A percentile compares a stretch with the other conserved stretches of the same genome.
Conservation (phyloP, 768 basidiomycete species). For the Termitomyces sp. region DNA sequence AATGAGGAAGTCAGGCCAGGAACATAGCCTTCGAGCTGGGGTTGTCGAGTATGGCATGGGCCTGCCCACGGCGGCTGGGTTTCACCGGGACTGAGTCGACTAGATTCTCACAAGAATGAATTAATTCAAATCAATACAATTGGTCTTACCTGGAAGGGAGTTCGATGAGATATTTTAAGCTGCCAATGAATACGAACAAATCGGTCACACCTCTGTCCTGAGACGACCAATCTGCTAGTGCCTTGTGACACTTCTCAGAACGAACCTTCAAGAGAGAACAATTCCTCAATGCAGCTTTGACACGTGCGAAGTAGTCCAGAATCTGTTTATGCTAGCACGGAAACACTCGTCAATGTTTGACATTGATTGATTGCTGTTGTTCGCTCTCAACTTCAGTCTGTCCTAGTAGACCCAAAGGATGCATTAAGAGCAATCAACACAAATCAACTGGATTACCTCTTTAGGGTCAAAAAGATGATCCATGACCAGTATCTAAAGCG, state of each 20-base stretch:
- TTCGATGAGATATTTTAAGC: not conserved
- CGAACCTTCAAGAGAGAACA: not conserved
- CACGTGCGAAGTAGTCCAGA: not conserved
- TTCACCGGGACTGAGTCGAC: constrained; percentile 12
- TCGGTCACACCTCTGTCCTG: not conserved
- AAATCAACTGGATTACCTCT: not conserved
- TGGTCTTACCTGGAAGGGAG: constrained; percentile 14
- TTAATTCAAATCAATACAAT: constrained; percentile 18
- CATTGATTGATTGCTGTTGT: no score
- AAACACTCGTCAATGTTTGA: constrained; percentile 2
- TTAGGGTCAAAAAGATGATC: not conserved
- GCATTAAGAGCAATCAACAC: not conserved
- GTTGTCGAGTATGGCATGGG: constrained; percentile 20
- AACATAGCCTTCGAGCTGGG: constrained; percentile 16
- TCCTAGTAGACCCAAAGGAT: not conserved
- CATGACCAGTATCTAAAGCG: no score
- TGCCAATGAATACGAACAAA: not conserved
- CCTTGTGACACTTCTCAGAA: not conserved
- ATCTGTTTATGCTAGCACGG: not conserved
- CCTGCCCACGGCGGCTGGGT: constrained; percentile 17
- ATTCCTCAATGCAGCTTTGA: not conserved
- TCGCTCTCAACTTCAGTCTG: no score
- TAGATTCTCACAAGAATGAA: constrained; percentile 24
- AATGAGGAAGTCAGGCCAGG: constrained; percentile 23
- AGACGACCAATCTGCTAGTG: not conserved